Percentiles rank a stretch among this genome's conserved stretches.
Evolutionary conservation across 2,329 filamentous ascomycete species (phyloP).

Genomic region (Colletotrichum musicola): DNA sequence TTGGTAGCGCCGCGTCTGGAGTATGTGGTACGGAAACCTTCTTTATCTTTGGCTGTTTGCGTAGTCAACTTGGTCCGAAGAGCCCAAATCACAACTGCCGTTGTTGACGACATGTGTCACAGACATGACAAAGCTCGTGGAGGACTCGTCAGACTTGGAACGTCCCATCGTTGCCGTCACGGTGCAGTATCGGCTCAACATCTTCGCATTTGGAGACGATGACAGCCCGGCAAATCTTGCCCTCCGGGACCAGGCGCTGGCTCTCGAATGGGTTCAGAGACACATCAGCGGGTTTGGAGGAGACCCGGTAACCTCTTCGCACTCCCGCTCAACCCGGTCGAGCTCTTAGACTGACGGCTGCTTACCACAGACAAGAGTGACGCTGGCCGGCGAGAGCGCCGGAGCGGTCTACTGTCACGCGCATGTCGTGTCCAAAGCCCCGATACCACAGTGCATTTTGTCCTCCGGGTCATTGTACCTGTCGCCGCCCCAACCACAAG

Average conservation of each 20-base stretch:
- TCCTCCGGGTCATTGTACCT: constrained; percentile 57
- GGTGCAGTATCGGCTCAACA: constrained; percentile 44
- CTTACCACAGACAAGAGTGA: constrained; percentile 48
- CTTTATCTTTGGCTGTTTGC: neutral
- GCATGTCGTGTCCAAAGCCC: constrained; percentile 50
- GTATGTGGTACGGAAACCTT: constrained; percentile 52
- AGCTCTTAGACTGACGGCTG: neutral
- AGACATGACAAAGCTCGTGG: constrained; percentile 52
- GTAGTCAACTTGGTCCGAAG: too few relatives aligned
- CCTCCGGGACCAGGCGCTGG: constrained; percentile 49
- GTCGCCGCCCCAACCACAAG: constrained; percentile 54
- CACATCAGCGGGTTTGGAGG: constrained; percentile 46
- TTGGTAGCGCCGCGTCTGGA: constrained; percentile 55
- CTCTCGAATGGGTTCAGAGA: constrained; percentile 47
- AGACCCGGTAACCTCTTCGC: constrained; percentile 38
- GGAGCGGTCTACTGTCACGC: constrained; percentile 60
- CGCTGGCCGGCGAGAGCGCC: constrained; percentile 59
- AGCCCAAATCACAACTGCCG: neutral
- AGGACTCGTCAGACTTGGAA: constrained; percentile 48
- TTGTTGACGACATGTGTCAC: neutral
- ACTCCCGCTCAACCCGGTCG: too few relatives aligned
- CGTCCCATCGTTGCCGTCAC: constrained; percentile 41
- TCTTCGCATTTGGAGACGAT: constrained; percentile 57
- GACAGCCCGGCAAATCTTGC: constrained; percentile 52
- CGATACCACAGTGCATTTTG: constrained; percentile 51